Base-by-base conservation (phyloP, 2,329 filamentous ascomycete species). In the Fusarium sp. region DNA sequence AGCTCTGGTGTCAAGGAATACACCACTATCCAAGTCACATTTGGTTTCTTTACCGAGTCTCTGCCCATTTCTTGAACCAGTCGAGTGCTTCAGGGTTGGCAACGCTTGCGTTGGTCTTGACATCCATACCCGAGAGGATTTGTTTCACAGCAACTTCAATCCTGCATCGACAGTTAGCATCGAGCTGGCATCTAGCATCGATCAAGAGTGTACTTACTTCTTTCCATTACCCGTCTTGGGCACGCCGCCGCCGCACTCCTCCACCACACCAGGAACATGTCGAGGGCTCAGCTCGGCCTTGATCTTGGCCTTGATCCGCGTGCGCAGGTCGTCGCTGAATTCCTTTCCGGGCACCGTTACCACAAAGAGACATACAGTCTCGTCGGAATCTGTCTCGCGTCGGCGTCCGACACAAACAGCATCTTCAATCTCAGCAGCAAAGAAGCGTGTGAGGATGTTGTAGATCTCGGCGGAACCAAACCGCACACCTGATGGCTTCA, bases 401-500 rank as follows among this genome's bases (percentile, higher is more conserved):
- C 93, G 81, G 3, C 92, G 83, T 0, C 95, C 94, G 32, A 98
- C 87, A 71, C 94, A 98, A 2, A 98, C 81, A 1, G 92, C 91
- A 69, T 99, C 94, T 57, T 92, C 89, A 15, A 98, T 81, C 52
- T 94, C 85, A 10, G 82, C 78, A 0, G 88, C 84, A 69, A 97
- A 97, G 76, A 93, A 90, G 65, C 91, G 87, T 2, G 95, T 85
- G 25, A 98, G 79, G n/a, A 97, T 82, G 72, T 97, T 97, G 77
- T 98, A 98, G 17, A 99, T 97, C 79, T 99, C 95, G 1, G 94
- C 93, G 29, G 88, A 93, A 5, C 94, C 94, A 71, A 99, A 98
- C 0, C 94, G 83, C 15, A 99, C 92, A 3, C 95, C 95, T 0
- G 89, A 86, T 0, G 95, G 95, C 73, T 99, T 99, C 13, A 99